Conservation (phyloP, 1,284 basidiomycete genomes). For the Trametes polyzona region DNA sequence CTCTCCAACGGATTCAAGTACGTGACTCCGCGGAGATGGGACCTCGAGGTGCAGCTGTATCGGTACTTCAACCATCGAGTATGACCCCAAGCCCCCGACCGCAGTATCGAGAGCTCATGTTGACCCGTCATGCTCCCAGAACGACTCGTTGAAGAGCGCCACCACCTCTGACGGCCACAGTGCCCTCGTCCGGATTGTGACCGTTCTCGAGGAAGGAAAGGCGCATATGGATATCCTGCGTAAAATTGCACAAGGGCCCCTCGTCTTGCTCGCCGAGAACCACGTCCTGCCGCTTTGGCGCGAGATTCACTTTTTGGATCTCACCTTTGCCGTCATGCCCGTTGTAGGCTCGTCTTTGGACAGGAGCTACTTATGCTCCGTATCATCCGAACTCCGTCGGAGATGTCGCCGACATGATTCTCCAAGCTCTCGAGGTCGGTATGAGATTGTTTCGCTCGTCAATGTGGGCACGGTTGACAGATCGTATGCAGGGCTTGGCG, state of each 20-base stretch:
- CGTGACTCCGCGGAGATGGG: too few species aligned
- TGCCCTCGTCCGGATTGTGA: background rate
- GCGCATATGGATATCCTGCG: background rate
- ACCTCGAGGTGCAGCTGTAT: too few species aligned
- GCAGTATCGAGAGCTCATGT: background rate
- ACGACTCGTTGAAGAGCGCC: background rate
- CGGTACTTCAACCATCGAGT: too few species aligned
- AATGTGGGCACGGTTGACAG: background rate
- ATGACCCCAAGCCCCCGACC: too few species aligned
- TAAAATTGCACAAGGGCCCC: background rate
- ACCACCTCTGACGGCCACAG: background rate
- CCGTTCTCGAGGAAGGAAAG: background rate
- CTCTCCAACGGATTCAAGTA: too few species aligned
- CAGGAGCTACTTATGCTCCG: slow-evolving; percentile 19
- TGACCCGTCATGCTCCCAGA: too few species aligned
- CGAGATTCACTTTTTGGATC: slow-evolving; percentile 34
- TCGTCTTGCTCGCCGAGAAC: slow-evolving; percentile 1
- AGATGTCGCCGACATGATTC: slow-evolving; percentile 35
- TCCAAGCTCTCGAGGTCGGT: slow-evolving; percentile 32
- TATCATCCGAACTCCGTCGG: slow-evolving; percentile 33
- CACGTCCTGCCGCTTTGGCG: slow-evolving; percentile 23
- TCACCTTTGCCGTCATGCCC: slow-evolving; percentile 37
- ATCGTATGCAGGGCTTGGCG: background rate
- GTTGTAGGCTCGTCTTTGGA: slow-evolving; percentile 19
- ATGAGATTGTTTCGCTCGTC: background rate